Base-by-base conservation (phyloP, 2,329 filamentous ascomycete genomes). In the Verticillium albo-atrum region DNA sequence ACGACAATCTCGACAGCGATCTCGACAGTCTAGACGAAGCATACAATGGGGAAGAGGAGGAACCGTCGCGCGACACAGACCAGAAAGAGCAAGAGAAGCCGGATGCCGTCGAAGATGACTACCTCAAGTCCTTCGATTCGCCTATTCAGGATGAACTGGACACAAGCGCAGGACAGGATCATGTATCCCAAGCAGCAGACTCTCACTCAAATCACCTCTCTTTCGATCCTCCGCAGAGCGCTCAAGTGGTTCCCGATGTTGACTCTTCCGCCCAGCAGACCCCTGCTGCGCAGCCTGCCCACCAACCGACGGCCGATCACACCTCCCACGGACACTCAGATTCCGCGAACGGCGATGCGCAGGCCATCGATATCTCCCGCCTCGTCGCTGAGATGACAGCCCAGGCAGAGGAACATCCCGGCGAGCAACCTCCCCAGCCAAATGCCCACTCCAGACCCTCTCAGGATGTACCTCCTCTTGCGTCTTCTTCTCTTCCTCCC, bases 61-160 rank as follows among this genome's bases (percentile, higher is more conserved):
- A 71, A 57, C 70, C 73, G 34, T 61, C 62, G 51, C 63, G 64
- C 52, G 63, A 65, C 50, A 69, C 69, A 59, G 67, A 64, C 52
- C 70, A 67, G 55, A 62, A 66, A 61, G 66, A 67, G 59, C 68
- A 69, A 56, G 60, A 62, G 52, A 67, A 67, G 23, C 62, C 65
- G 37, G 70, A 66, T 42, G 60, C 66, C 52, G 58, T 70, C 70
- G 76, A 73, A 68, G 79, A 81, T 74, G 79, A 82, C 65, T 80
- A 82, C 72, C 77, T 78, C 66, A 81, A 77, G 68, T 78, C 74
- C 37, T 79, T 81, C 75, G 77, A 82, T 70, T 82, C 80, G 60
- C 77, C 78, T 59, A 72, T 74, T 67, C 73, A 67, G 53, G 70
- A 66, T 62, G 74, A 70, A 61, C 71, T 71, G 62, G 72, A 69